Percentiles rank a stretch among this genome's conserved stretches.
phyloP scores from a whole-genome alignment of 768 basidiomycete species.

The Chiua virens region DNA sequence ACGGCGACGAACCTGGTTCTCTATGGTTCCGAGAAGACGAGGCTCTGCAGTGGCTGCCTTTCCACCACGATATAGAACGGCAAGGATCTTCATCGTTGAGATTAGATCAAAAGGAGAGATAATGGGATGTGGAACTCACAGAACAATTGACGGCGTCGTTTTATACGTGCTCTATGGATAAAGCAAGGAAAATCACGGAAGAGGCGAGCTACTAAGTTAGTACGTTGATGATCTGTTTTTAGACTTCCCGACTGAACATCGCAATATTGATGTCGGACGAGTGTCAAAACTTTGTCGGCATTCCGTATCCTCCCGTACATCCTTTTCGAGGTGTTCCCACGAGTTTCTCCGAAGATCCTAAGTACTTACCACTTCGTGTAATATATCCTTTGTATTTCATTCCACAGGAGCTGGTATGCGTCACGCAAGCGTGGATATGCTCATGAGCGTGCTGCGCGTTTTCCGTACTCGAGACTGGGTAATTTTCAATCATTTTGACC shows the following conservation, averaged over 20 bases:
- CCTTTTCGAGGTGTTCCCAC: neutral
- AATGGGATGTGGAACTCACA: neutral
- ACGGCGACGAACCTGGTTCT: slow-evolving; percentile 60
- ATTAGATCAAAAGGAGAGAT: neutral
- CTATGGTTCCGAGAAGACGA: slow-evolving; percentile 72
- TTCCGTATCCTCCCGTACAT: slow-evolving; percentile 5
- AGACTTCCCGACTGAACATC: neutral
- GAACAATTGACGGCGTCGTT: neutral
- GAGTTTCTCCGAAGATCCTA: neutral
- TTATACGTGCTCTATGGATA: neutral
- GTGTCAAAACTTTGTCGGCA: no score
- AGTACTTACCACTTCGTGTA: no score
- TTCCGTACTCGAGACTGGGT: no score
- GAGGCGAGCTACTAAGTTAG: no score
- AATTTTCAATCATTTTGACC: no score
- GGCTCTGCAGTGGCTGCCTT: slow-evolving; percentile 65
- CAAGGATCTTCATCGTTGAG: slow-evolving; percentile 42
- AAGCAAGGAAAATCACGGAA: neutral
- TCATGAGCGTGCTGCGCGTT: no score
- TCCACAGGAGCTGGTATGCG: no score
- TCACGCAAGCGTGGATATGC: no score
- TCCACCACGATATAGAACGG: slow-evolving; percentile 69
- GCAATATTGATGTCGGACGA: no score
- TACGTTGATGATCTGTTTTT: neutral
- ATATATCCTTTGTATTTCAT: no score